Evolutionary conservation across 2,329 filamentous ascomycete genomes (phyloP), one percentile per base, ranked within the genome.

Genomic region (Volutella citrinella): DNA sequence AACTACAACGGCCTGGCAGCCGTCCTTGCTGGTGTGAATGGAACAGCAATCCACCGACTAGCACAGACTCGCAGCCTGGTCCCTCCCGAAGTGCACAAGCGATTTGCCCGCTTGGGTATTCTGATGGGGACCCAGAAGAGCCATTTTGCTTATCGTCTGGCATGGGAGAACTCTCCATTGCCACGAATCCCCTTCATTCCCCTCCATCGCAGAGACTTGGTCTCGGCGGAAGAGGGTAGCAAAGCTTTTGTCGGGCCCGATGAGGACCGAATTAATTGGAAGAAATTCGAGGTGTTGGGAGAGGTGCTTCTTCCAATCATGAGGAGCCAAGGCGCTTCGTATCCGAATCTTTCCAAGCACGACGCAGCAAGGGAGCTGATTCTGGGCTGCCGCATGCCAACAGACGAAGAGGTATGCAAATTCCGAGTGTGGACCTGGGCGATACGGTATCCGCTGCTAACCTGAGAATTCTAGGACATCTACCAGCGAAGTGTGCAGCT

Each of bases 1-100:
- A 97, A 98, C 61, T 98, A 97, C 70, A 97, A 97, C 58, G 86
- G 89, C 0, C 71, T 98, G 3, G 91, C 90, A n/a, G 91, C 93
- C 7, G 80, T 98, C 21, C 77, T 98, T 38, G 91, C 93, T 7
- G 93, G 91, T 8, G 84, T 98, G 54, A 95, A 94, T 56, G 85
- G 87, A 39, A 87, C 86, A 3, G 81, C 89, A 1, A 83, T 98
- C 18, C 84, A 93, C 55, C 84, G 93, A 13, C 76, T 98, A 3
- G 69, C 76, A 1, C 84, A 89, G 50, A 97, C 93, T 1, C 75
- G 84, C 40, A 79, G 84, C 11, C 65, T 96, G 12, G 79, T 97
- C 5, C 74, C 85, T 3, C 64, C 75, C 7, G 75, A 82, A 3
- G 75, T 82, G 0, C 82, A 85, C 49, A 95, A 90, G 60, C 82